A percentile compares a stretch with the other conserved stretches of the same genome.
phyloP scores from a whole-genome alignment of 148 eudicot genomes.

The Euryodendron excelsum region DNA sequence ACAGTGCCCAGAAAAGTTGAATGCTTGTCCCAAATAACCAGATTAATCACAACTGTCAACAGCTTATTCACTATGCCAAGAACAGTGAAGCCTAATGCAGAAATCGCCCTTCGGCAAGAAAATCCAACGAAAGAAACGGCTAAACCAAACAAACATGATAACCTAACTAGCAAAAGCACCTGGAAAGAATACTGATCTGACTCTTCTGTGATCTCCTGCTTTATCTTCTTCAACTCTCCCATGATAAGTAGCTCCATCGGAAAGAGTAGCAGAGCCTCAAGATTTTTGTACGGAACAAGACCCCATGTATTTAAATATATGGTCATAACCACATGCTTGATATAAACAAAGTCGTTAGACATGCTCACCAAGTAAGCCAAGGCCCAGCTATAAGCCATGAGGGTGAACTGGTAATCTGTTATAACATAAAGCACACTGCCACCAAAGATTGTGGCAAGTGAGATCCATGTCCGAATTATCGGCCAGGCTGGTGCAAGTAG shows the following conservation, averaged over 20 bases:
- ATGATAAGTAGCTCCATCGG: slow-evolving; percentile 88
- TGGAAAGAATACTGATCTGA: slow-evolving; percentile 74
- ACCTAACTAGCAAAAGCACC: slow-evolving; percentile 79
- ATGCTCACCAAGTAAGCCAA: slow-evolving; percentile 87
- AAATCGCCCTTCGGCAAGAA: slow-evolving; percentile 89
- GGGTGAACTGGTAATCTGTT: slow-evolving; percentile 91
- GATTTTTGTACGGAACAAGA: slow-evolving; percentile 91
- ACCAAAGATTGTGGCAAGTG: slow-evolving; percentile 79
- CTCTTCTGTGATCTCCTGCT: slow-evolving; percentile 76
- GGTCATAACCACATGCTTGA: slow-evolving; percentile 97
- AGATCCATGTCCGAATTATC: slow-evolving; percentile 76
- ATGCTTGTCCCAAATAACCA: slow-evolving; percentile 89
- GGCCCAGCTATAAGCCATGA: slow-evolving; percentile 94
- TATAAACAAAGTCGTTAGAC: slow-evolving; percentile 96
- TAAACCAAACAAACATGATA: slow-evolving; percentile 89
- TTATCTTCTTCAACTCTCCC: slow-evolving; percentile 96
- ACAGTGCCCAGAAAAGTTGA: slow-evolving; percentile 80
- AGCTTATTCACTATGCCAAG: slow-evolving; percentile 94
- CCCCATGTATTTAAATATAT: slow-evolving; percentile 97
- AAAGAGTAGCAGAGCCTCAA: slow-evolving; percentile 85
- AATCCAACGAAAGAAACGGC: slow-evolving; percentile 95
- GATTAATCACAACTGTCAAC: slow-evolving; percentile 81
- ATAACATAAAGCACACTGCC: slow-evolving; percentile 87
- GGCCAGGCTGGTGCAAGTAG: slow-evolving; percentile 98
- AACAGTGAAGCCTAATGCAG: slow-evolving; percentile 95